Evolutionary conservation across 495 filamentous ascomycete genomes (phyloP), one percentile per base, ranked within the genome.

Genomic region (Chaetomium tenue): DNA sequence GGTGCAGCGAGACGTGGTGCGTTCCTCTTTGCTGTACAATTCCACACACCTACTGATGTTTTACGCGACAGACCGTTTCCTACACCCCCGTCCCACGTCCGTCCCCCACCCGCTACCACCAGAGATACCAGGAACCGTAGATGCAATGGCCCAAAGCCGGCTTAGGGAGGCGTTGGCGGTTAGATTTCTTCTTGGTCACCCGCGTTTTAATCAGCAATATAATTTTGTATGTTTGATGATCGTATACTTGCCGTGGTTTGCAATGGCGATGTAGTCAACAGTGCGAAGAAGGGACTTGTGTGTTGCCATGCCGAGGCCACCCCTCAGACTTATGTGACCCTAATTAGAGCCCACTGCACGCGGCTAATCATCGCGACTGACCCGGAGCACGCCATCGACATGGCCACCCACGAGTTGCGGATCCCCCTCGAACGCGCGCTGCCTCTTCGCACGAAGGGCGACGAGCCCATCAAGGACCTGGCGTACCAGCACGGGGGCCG

Each of bases 1-100:
- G 5, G 59, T 66, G 5, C 59, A 63, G 20, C 65, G 58, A 13
- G 65, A 66, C 23, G 54, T 63, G 30, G 65, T 66, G 20, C 51
- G 65, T 46, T 13, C 37, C 5, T 13, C 9, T 4, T 0, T 40
- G 11, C 18, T 22, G 18, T 7, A 2, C 13, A 26, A 25, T 3
- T 9, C 5, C 28, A 37, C 22, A 18, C n/a, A 23, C 26, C 5
- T 30, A 11, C 52, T 55, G 7, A 58, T 12, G 9, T 46, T 33
- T 11, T 40, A 5, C 28, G 12, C 18, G 8, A n/a, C 18, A 62
- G 59, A 66, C 64, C 15, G 47, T 62, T 33, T 63, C 59, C 3
- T 59, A 64, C 63, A 59, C 18, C 30, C 56, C 26, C 5, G 39
- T 37, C 26, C 40, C 56, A 39, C 56, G 56, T 6, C 56, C 56